These are phyloP conservation scores for Drechmeria coniospora DNA, from an alignment of 2,329 filamentous ascomycete species.

Conservation along the genomic window DNA sequence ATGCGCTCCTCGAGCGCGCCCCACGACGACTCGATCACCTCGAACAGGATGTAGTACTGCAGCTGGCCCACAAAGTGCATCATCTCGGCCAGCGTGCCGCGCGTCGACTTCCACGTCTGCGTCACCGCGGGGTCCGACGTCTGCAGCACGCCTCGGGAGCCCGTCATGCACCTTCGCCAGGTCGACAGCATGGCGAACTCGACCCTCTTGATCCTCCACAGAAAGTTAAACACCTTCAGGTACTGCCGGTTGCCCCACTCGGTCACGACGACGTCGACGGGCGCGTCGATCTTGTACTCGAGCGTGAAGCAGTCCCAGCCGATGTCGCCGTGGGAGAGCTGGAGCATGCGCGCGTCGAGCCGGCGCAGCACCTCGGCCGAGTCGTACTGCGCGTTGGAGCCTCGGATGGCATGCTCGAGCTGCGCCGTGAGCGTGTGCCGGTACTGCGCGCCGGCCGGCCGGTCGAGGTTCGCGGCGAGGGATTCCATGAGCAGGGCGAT, in stretches of 20 bases:
- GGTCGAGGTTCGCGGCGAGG: conserved; percentile 77
- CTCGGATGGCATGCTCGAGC: conserved; percentile 89
- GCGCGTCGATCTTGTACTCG: conserved; percentile 95
- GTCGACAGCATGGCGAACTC: conserved; percentile 84
- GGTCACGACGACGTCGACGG: conserved; percentile 92
- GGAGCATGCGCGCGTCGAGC: conserved; percentile 94
- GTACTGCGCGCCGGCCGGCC: conserved; percentile 92
- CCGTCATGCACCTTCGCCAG: conserved; percentile 94
- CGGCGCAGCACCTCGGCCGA: conserved; percentile 79
- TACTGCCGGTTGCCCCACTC: conserved; percentile 94
- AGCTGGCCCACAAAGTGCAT: conserved; percentile 94
- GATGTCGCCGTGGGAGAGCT: conserved; percentile 89
- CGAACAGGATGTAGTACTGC: conserved; percentile 97
- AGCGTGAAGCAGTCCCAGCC: conserved; percentile 99
- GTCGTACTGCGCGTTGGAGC: conserved; percentile 94
- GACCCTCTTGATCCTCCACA: conserved; percentile 95
- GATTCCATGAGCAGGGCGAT: conserved; percentile 96
- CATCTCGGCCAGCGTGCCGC: conserved; percentile 90
- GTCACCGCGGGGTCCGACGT: conserved; percentile 53
- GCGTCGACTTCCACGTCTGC: conserved; percentile 76
- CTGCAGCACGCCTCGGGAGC: conserved; percentile 76
- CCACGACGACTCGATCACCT: conserved; percentile 96
- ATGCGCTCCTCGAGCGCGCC: conserved; percentile 74
- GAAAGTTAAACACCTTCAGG: conserved; percentile 96
- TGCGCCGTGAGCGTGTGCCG: conserved; percentile 95